Evolutionary conservation across 73 alveolate species (phyloP), one percentile per base, ranked within the genome.

Genomic region (Urostyla sp.): DNA sequence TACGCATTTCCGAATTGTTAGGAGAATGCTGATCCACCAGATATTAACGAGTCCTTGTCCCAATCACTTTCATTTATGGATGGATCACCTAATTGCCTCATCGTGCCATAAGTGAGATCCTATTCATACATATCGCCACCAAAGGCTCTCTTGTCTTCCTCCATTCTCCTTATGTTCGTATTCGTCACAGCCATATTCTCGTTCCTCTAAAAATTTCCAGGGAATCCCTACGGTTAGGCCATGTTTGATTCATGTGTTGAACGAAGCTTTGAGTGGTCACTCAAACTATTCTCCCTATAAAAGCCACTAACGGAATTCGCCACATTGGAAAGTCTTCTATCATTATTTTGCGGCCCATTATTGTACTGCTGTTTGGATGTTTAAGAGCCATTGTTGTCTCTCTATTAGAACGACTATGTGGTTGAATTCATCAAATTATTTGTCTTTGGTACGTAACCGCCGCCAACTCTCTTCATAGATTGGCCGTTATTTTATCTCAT

Each of bases 261-360:
- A 11, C 72, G 24, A 40, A 55, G 24, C 24, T 5, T 21, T 38
- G 79, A 63, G 7, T 63, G 38, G 27, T 63, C 79, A 40, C 79
- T 63, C 10, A 8, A 46, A 24, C 21, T 30, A 15, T 36, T 36
- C 10, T 69, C 83, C 48, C 31, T 69, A 46, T 69, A 69, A 35
- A 69, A 69, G 7, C 83, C 83, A 6, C 56, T 24, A 16, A 69
- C 83, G 34, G 83, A 69, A 31, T 69, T 69, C 0, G 83, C 83
- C 8, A 69, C 49, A 2, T 46, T 1, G 1, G 83, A 18, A 13
- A 69, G 40, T 49, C 60, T 69, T 23, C 38, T 27, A 7, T 69
- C 83, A 43, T 60, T 63, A 10, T 63, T 60, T 40, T 63, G 79
- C 3, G 37, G 11, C 18, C 13, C 4, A 21, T 15, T 15, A 40